Percentiles rank a stretch among this genome's conserved stretches.
These are phyloP conservation scores for Neltuma alba DNA, from an alignment of 306 rosid species.

Conservation along the genomic window DNA sequence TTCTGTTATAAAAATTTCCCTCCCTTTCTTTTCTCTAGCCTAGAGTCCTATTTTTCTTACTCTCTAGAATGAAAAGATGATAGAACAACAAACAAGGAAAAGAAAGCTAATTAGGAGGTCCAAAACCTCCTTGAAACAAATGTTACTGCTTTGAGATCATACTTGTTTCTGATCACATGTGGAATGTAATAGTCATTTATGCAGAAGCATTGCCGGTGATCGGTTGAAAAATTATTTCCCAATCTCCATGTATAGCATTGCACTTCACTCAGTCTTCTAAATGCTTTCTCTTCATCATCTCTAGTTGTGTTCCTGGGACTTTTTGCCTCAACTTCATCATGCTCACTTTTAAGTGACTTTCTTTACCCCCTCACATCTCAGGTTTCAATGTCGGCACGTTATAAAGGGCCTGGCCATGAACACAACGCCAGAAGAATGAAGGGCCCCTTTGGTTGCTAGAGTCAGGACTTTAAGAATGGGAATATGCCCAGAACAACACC, in stretches of 20 bases:
- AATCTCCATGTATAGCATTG: slow-evolving; percentile 28
- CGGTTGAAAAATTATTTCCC: neutral
- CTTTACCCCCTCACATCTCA: slow-evolving; percentile 42
- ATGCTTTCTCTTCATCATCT: slow-evolving; percentile 21
- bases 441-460: neutral
- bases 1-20: neutral
- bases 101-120: slow-evolving; percentile 6
- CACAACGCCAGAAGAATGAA: slow-evolving; percentile 62
- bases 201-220: neutral
- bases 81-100: neutral
- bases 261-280: neutral
- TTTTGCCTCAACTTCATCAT: slow-evolving; percentile 17
- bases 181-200: neutral
- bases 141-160: slow-evolving; percentile 16
- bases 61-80: neutral
- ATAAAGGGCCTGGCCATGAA: slow-evolving; percentile 79
- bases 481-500: slow-evolving; percentile 12
- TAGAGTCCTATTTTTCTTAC: neutral
- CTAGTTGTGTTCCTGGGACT: neutral
- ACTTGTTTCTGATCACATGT: slow-evolving; percentile 14
- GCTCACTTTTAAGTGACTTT: slow-evolving; percentile 23
- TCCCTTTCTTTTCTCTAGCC: slow-evolving; percentile 22
- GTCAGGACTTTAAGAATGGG: neutral
- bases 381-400: slow-evolving; percentile 96
- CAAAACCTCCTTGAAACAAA: slow-evolving; percentile 31